Percentiles rank a stretch among this genome's conserved stretches.
These are phyloP conservation scores for Cordia subcordata DNA, from an alignment of 257 asterid genomes.

Conservation along the genomic window DNA sequence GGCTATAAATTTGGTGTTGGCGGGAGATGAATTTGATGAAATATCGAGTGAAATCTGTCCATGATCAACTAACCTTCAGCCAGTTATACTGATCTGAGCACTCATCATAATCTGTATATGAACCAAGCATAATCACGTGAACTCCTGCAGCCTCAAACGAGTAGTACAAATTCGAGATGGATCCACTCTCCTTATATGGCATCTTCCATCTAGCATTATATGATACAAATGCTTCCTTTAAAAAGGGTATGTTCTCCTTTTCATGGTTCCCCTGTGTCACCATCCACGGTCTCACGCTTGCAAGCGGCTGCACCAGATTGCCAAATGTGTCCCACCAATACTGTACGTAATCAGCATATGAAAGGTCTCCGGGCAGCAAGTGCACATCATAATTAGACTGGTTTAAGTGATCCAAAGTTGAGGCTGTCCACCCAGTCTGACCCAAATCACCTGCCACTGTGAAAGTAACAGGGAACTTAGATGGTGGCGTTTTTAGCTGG, in stretches of 20 bases:
- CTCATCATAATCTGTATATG: conserved; percentile 58
- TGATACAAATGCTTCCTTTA: conserved; percentile 51
- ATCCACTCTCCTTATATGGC: conserved; percentile 85
- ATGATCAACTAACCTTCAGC: conserved; percentile 60
- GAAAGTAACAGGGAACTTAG: conserved; percentile 74
- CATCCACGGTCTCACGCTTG: conserved; percentile 98
- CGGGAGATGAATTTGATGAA: no score
- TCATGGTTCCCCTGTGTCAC: conserved; percentile 98
- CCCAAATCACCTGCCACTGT: conserved; percentile 97
- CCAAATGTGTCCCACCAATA: conserved; percentile 91
- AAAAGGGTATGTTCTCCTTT: conserved; percentile 55
- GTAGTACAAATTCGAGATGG: conserved; percentile 77
- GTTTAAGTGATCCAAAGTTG: conserved; percentile 71
- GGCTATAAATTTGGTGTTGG: no score
- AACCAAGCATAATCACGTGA: conserved; percentile 86
- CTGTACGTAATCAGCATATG: conserved; percentile 88
- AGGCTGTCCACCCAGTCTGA: conserved; percentile 90
- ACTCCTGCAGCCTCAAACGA: conserved; percentile 92
- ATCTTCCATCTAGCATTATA: conserved; percentile 96
- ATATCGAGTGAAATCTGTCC: background rate
- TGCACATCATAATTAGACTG: conserved; percentile 65
- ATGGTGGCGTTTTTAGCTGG: conserved; percentile 83
- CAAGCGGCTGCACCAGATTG: conserved; percentile 87
- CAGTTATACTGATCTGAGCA: conserved; percentile 70
- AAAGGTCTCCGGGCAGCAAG: conserved; percentile 89